Evolutionary conservation across 2,329 filamentous ascomycete genomes (phyloP), one percentile per base, ranked within the genome.

Genomic region (Rhynchosporium agropyri): DNA sequence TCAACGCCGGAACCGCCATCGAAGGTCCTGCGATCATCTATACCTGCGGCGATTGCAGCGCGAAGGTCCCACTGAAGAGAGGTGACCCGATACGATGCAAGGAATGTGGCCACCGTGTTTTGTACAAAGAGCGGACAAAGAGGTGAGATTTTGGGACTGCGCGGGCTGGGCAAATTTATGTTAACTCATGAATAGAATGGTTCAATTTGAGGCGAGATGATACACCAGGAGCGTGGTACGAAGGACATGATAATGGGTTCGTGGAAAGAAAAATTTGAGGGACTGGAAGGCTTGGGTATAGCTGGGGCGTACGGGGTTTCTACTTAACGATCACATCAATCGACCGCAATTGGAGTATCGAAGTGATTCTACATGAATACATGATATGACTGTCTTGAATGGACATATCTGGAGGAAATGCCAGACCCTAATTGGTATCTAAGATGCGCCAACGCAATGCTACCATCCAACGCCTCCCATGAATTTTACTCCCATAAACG

Each of bases 71-170:
- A 20, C 80, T 96, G 70, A 89, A 89, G 77, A 85, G 88, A 69
- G 89, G 87, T 66, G 91, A 95, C 72, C 87, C 89, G 40, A 94
- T 96, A 70, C 84, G 91, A 33, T 97, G 92, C 83, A 90, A 91
- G 77, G 90, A 93, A 79, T 99, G 95, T 77, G 95, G 95, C 7
- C 95, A 97, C 74, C 88, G 95, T 69, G 92, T 99, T 65, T 79
- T 99, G 70, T 98, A 98, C 80, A 99, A 99, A 85, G 91, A 97
- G 85, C 81, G 95, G 75, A 99, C 95, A 50, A 97, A 96, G 83
- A 87, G 95, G 95, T 97, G 76, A 78, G 89, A 60, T 40, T 6
- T 31, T 36, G 31, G 29, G 28, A 51, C 31, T 49, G 26, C 63
- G 46, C 38, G 46, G 15, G 43, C 20, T 33, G 38, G 28, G 45